A percentile compares a stretch with the other conserved stretches of the same genome.
Evolutionary conservation across 176 grass and related monocot genomes (phyloP).

Genomic region (Cenchrus purpureus): DNA sequence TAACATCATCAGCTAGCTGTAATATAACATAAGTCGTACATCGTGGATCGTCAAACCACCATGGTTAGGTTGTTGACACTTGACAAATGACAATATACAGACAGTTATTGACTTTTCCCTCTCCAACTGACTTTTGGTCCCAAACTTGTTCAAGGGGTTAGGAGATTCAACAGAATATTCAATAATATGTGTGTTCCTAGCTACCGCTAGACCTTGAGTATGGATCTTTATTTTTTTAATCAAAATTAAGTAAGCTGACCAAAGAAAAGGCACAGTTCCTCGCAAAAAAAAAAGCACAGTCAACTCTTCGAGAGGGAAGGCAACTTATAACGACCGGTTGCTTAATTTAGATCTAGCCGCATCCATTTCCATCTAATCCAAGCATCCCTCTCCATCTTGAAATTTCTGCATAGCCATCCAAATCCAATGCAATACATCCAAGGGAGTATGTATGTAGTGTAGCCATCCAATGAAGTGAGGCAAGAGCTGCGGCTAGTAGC

Average conservation of each 20-base stretch:
- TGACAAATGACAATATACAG: background rate
- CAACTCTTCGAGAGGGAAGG: background rate
- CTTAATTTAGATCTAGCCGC: too few species aligned
- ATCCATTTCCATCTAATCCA: too few species aligned
- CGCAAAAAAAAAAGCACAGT: background rate
- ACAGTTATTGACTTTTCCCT: background rate
- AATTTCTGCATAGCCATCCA: background rate
- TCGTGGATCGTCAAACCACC: background rate
- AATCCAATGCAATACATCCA: too few species aligned
- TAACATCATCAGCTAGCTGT: background rate
- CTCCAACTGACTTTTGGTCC: slow-evolving; percentile 3
- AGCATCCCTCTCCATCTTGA: too few species aligned
- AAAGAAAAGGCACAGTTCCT: background rate
- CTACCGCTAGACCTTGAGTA: background rate
- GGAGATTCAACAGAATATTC: background rate
- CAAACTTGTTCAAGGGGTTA: background rate
- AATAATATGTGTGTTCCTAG: background rate
- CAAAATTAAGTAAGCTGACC: slow-evolving; percentile 17
- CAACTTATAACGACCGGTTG: too few species aligned
- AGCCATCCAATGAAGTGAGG: too few species aligned
- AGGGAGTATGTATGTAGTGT: too few species aligned
- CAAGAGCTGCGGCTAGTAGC: too few species aligned
- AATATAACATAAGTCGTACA: background rate
- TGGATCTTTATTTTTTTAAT: background rate
- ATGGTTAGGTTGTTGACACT: background rate